Percentiles rank a stretch among this genome's conserved stretches.
These are phyloP conservation scores for Linnemannia elongata DNA, from an alignment of 192 early-diverging fungal genomes.

Conservation along the genomic window DNA sequence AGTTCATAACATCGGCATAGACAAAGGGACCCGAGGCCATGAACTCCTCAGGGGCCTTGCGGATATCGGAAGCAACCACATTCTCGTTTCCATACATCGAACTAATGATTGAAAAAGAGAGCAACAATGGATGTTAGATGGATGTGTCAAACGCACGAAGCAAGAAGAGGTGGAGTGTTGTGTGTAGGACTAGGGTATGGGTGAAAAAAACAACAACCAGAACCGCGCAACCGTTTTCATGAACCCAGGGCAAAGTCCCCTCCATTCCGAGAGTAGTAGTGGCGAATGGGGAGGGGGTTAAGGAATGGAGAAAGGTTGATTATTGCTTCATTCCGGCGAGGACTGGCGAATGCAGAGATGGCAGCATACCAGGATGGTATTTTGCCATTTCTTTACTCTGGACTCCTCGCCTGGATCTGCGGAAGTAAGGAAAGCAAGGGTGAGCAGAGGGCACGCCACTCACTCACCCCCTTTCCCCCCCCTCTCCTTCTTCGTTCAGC, in stretches of 20 bases:
- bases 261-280: neutral
- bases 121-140: neutral
- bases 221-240: neutral
- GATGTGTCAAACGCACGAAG: conserved; percentile 49
- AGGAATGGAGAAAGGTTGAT: neutral
- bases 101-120: conserved; percentile 8
- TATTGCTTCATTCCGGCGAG: neutral
- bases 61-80: conserved; percentile 75
- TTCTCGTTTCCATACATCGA: conserved; percentile 71
- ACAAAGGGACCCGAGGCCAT: conserved; percentile 70
- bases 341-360: neutral
- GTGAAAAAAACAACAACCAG: neutral
- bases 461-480: neutral
- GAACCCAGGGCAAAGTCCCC: neutral
- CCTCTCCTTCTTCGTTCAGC: too few species aligned
- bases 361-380: neutral
- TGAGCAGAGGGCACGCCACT: too few species aligned
- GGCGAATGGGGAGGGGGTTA: neutral
- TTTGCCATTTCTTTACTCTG: conserved; percentile 6
- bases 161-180: neutral
- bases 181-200: neutral
- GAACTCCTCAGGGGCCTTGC: conserved; percentile 68
- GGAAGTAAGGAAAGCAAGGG: too few species aligned
- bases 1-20: conserved; percentile 76
- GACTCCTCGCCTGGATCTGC: neutral